These are phyloP conservation scores for Mycena vulgaris DNA, from an alignment of 768 basidiomycete genomes.

Conservation along the genomic window DNA sequence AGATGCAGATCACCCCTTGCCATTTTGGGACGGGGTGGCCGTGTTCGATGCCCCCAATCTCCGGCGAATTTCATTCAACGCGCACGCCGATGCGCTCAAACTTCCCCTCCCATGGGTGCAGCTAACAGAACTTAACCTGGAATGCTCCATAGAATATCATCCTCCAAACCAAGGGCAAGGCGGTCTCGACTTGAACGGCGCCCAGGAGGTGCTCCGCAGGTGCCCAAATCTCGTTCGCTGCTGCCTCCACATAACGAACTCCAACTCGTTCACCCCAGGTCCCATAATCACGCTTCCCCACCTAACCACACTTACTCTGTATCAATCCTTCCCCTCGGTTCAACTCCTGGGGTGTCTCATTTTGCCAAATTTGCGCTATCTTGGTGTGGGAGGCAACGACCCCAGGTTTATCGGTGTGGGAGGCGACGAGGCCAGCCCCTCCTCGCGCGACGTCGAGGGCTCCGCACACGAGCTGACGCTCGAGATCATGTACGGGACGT, in stretches of 20 bases:
- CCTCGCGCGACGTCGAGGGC: too few relatives aligned
- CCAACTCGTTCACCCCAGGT: not conserved
- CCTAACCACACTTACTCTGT: not conserved
- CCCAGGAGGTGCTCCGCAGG: not conserved
- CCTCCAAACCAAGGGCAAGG: not conserved
- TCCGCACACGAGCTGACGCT: not conserved
- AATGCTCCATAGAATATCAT: not conserved
- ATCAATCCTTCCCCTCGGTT: too few relatives aligned
- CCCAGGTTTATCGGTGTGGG: too few relatives aligned
- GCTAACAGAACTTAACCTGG: slow-evolving; percentile 1
- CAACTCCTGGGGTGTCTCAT: not conserved
- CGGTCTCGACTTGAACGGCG: not conserved
- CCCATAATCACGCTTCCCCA: not conserved
- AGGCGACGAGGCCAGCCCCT: too few relatives aligned
- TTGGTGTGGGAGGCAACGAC: not conserved
- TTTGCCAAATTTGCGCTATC: not conserved
- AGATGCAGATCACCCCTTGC: too few relatives aligned
- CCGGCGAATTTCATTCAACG: not conserved
- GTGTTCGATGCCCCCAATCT: not conserved
- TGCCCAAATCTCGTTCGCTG: not conserved
- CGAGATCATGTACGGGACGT: not conserved
- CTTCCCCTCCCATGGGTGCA: slow-evolving; percentile 15
- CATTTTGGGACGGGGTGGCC: not conserved
- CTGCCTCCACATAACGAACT: not conserved
- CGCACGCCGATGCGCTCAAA: not conserved